A percentile compares a stretch with the other conserved stretches of the same genome.
These are phyloP conservation scores for Echites panduratus DNA, from an alignment of 257 asterid species.

Conservation along the genomic window DNA sequence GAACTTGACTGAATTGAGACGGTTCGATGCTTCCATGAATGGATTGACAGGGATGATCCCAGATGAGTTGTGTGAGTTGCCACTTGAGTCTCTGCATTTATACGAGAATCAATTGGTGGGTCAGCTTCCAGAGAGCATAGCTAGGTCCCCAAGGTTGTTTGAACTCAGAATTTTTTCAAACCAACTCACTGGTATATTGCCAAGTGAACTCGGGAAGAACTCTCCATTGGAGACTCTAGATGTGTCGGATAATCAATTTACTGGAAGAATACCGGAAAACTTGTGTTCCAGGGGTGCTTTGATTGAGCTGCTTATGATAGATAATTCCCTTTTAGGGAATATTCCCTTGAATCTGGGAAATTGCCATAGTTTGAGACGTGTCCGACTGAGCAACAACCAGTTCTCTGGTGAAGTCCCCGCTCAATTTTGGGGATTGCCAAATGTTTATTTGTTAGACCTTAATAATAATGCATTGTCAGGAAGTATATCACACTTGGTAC, in stretches of 20 bases:
- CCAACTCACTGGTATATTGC: conserved; percentile 50
- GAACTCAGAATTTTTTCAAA: conserved; percentile 55
- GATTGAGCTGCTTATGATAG: conserved; percentile 33
- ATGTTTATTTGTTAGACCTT: conserved; percentile 59
- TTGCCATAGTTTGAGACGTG: conserved; percentile 48
- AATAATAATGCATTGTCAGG: conserved; percentile 51
- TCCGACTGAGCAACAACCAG: conserved; percentile 43
- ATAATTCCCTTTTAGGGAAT: conserved; percentile 52
- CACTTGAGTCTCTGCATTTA: conserved; percentile 63
- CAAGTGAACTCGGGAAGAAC: conserved; percentile 63
- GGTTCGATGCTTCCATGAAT: conserved; percentile 64
- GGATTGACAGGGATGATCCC: conserved; percentile 60
- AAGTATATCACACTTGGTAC: conserved; percentile 44
- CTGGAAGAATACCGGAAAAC: conserved; percentile 49
- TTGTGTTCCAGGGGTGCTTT: conserved; percentile 54
- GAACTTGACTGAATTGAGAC: conserved; percentile 56
- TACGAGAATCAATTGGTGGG: conserved; percentile 57
- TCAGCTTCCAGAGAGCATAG: conserved; percentile 54
- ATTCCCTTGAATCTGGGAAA: conserved; percentile 53
- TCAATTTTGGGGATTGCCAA: conserved; percentile 66
- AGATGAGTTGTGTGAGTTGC: conserved; percentile 55
- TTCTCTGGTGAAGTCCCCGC: conserved; percentile 57
- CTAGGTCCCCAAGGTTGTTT: conserved; percentile 45
- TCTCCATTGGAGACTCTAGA: conserved; percentile 48
- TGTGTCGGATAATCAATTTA: conserved; percentile 41